Evolutionary conservation across 2,329 filamentous ascomycete species (phyloP).

Genomic region (Lecanosticta acicola): DNA sequence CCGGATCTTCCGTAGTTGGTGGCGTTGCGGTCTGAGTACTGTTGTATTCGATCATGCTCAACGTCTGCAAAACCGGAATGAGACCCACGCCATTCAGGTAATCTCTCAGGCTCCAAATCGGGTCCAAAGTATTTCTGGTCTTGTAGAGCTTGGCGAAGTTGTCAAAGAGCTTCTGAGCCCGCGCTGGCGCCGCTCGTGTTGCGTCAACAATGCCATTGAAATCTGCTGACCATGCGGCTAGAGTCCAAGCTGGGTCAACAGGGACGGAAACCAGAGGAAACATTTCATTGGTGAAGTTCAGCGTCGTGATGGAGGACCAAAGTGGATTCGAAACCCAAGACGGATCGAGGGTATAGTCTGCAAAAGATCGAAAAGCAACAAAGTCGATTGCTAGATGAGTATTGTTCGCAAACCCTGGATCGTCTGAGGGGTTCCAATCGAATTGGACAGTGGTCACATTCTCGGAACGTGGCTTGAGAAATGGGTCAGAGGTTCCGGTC

Average conservation of each 20-base stretch:
- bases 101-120: background rate
- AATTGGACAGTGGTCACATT: slow-evolving; percentile 12
- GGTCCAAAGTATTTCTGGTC: background rate
- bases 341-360: slow-evolving; percentile 22
- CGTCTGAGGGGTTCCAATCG: background rate
- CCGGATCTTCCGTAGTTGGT: background rate
- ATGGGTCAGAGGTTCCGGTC: background rate
- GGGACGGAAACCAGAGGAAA: slow-evolving; percentile 1
- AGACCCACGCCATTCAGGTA: background rate
- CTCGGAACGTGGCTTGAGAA: slow-evolving; percentile 5
- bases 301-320: background rate
- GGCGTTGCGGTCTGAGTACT: background rate
- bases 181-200: too few relatives aligned
- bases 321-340: slow-evolving; percentile 14
- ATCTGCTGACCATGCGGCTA: slow-evolving; percentile 26
- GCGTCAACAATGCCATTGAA: background rate
- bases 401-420: background rate
- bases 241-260: slow-evolving; percentile 25
- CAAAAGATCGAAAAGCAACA: slow-evolving; percentile 14
- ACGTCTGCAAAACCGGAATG: slow-evolving; percentile 16
- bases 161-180: background rate
- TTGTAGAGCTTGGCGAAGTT: background rate
- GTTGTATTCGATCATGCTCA: slow-evolving; percentile 22
- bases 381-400: slow-evolving; percentile 11
- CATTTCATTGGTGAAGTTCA: background rate